Conservation (phyloP, 192 early-diverging fungal species). For the Mortierella hygrophila region DNA sequence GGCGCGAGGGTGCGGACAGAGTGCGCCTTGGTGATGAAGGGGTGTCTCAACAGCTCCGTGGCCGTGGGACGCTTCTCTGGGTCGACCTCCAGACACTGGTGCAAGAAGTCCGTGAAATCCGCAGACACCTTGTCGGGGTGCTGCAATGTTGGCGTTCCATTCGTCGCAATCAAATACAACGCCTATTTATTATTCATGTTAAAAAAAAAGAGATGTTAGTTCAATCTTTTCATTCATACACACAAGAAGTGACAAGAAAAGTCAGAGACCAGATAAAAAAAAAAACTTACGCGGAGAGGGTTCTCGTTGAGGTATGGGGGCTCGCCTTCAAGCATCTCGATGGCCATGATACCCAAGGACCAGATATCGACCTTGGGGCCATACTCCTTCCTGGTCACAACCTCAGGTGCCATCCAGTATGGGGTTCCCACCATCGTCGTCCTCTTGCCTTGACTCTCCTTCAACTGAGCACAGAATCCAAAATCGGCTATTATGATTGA, state of each 20-base stretch:
- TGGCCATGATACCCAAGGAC: slow-evolving; percentile 98
- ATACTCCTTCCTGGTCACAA: slow-evolving; percentile 93
- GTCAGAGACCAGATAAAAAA: neutral
- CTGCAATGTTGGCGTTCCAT: slow-evolving; percentile 92
- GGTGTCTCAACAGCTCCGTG: slow-evolving; percentile 84
- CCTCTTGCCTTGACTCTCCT: slow-evolving; percentile 76
- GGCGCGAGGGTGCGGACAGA: slow-evolving; percentile 85
- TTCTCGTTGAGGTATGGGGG: slow-evolving; percentile 97
- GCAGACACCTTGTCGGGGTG: slow-evolving; percentile 84
- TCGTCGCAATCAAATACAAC: slow-evolving; percentile 95
- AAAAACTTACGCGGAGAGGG: slow-evolving; percentile 74
- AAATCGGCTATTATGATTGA: slow-evolving; percentile 84
- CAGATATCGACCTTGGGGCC: slow-evolving; percentile 95
- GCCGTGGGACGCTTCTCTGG: slow-evolving; percentile 84
- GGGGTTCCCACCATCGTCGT: slow-evolving; percentile 89
- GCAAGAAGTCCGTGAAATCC: slow-evolving; percentile 89
- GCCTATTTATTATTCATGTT: slow-evolving; percentile 59
- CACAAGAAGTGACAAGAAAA: slow-evolving; percentile 18
- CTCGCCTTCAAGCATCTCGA: slow-evolving; percentile 98
- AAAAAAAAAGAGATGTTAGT: neutral
- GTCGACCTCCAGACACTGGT: slow-evolving; percentile 85
- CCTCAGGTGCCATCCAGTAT: slow-evolving; percentile 99
- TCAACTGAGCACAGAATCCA: slow-evolving; percentile 87
- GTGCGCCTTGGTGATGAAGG: slow-evolving; percentile 87
- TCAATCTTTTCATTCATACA: too few species aligned